These are phyloP conservation scores for Globisporangium takayamanum DNA, from an alignment of 352 stramenopile species.

Conservation along the genomic window DNA sequence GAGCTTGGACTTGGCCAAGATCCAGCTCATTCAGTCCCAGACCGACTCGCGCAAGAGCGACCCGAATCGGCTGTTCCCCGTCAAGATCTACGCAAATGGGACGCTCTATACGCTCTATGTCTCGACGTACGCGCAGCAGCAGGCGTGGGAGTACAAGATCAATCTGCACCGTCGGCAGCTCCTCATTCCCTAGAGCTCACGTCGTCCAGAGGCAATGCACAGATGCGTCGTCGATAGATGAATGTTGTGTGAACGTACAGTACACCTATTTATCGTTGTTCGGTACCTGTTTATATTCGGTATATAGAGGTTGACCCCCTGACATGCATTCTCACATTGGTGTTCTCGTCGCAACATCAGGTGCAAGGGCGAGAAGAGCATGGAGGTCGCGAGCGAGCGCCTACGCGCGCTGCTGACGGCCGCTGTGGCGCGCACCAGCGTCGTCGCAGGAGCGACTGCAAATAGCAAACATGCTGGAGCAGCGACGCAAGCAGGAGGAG, in stretches of 20 bases:
- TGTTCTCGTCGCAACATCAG: too few relatives aligned
- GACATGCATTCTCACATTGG: too few relatives aligned
- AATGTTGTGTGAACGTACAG: too few relatives aligned
- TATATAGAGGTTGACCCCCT: neutral
- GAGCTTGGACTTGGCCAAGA: conserved; percentile 72
- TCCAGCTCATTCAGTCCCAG: conserved; percentile 63
- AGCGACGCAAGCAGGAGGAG: neutral
- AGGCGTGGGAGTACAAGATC: conserved; percentile 79
- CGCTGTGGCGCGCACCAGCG: conserved; percentile 25
- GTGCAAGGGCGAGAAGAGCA: conserved; percentile 6
- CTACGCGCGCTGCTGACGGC: conserved; percentile 36
- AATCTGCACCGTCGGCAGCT: conserved; percentile 60
- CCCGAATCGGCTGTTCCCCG: conserved; percentile 45
- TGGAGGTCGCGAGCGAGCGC: conserved; percentile 34
- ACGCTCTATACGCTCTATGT: conserved; percentile 72
- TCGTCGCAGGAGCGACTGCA: neutral
- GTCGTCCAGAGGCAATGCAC: neutral
- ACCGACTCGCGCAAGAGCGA: conserved; percentile 34
- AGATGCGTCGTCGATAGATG: too few relatives aligned
- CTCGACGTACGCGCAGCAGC: conserved; percentile 70
- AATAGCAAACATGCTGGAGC: neutral
- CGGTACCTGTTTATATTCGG: neutral
- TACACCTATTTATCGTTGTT: neutral
- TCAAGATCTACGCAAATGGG: conserved; percentile 69
- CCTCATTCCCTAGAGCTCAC: conserved; percentile 45